Evolutionary conservation across 108 stramenopile genomes (phyloP).

Genomic region (Cyclotella choctawhatcheeana): DNA sequence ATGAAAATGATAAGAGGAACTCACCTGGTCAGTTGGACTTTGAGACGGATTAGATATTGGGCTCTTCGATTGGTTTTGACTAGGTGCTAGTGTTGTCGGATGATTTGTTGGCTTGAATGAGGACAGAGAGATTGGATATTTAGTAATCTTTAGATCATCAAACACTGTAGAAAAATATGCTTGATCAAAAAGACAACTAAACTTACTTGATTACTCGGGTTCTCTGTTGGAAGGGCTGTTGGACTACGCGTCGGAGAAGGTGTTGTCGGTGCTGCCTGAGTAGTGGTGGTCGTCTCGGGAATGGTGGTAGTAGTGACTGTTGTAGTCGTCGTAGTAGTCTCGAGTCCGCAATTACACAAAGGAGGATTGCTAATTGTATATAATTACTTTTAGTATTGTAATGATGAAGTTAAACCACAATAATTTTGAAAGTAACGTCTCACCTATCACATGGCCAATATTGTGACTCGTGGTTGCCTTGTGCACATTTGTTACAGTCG

Average conservation of each 20-base stretch:
- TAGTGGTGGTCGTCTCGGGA: background rate
- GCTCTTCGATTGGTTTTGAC: background rate
- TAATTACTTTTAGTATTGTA: too few relatives aligned
- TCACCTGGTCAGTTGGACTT: too few relatives aligned
- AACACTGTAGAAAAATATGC: background rate
- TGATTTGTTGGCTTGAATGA: background rate
- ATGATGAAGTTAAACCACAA: too few relatives aligned
- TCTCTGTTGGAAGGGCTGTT: slow-evolving; percentile 7
- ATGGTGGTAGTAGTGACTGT: slow-evolving; percentile 4
- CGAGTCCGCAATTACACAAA: slow-evolving; percentile 7
- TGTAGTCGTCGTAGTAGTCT: too few relatives aligned
- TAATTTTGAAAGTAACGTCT: too few relatives aligned
- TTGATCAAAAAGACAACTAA: background rate
- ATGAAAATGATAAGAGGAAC: too few relatives aligned
- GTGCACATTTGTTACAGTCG: slow-evolving; percentile 7
- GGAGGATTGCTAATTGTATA: too few relatives aligned
- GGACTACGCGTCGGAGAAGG: slow-evolving; percentile 1
- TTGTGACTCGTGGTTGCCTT: slow-evolving; percentile 6
- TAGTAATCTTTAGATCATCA: too few relatives aligned
- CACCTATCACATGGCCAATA: slow-evolving; percentile 22
- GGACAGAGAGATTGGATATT: background rate
- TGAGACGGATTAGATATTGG: background rate
- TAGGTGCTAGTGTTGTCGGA: background rate
- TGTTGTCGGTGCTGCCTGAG: background rate
- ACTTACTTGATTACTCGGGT: slow-evolving; percentile 11